Evolutionary conservation across 345 rosid genomes (phyloP).

Genomic region (Corchorus capsularis): DNA sequence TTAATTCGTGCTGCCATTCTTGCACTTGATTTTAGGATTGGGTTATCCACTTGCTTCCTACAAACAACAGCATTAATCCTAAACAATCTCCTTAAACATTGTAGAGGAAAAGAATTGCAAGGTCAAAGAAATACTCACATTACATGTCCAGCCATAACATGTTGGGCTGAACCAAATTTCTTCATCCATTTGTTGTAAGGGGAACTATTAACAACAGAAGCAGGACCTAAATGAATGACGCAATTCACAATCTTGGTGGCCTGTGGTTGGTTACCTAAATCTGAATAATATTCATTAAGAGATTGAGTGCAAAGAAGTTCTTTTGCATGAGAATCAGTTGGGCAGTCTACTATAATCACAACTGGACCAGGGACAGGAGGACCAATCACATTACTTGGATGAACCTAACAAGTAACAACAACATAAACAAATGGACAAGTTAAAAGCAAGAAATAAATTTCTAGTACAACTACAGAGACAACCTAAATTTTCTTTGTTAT

Average conservation of each 20-base stretch:
- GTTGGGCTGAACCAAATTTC: constrained; percentile 66
- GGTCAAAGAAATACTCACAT: constrained; percentile 40
- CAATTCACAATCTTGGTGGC: constrained; percentile 55
- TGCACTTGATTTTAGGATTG: constrained; percentile 73
- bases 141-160: constrained; percentile 83
- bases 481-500: constrained; percentile 7
- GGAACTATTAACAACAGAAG: constrained; percentile 49
- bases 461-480: background rate
- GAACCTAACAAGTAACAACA: constrained; percentile 50
- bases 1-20: constrained; percentile 79
- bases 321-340: constrained; percentile 57
- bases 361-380: constrained; percentile 87
- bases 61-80: constrained; percentile 5
- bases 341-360: constrained; percentile 82
- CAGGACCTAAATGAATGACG: constrained; percentile 76
- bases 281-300: constrained; percentile 52
- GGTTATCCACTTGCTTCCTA: constrained; percentile 76
- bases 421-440: constrained; percentile 2
- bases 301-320: constrained; percentile 46
- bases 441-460: background rate
- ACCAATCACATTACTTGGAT: constrained; percentile 93
- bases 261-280: constrained; percentile 26
- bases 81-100: background rate
- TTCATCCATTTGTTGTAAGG: constrained; percentile 73
- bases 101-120: constrained; percentile 5